A percentile compares a stretch with the other conserved stretches of the same genome.
These are phyloP conservation scores for Hanseniaspora thailandica DNA, from an alignment of 805 yeast genomes.

Conservation along the genomic window DNA sequence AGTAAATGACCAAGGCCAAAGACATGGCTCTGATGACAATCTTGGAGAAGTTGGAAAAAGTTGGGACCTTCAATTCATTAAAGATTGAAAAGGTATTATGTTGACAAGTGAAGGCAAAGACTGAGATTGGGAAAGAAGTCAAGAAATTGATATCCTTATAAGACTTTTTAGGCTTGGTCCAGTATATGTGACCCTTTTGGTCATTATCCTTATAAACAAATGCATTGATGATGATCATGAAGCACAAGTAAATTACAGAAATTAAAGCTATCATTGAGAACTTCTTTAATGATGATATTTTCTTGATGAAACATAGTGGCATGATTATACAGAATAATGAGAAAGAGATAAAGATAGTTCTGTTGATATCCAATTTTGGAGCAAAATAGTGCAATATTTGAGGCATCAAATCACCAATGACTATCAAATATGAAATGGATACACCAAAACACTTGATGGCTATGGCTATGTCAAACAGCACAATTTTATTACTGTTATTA, in stretches of 20 bases:
- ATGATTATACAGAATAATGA: slow-evolving; percentile 38
- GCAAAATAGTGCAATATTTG: slow-evolving; percentile 29
- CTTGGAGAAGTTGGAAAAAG: slow-evolving; percentile 35
- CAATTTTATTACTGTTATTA: slow-evolving; percentile 47
- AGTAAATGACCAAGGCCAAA: slow-evolving; percentile 50
- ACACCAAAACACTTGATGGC: slow-evolving; percentile 65
- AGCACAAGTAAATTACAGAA: slow-evolving; percentile 65
- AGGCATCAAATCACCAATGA: slow-evolving; percentile 62
- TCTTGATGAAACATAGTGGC: slow-evolving; percentile 57
- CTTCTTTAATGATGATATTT: slow-evolving; percentile 70
- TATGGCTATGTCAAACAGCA: slow-evolving; percentile 54
- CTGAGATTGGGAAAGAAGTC: slow-evolving; percentile 76
- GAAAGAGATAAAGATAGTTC: slow-evolving; percentile 32
- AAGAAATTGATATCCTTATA: slow-evolving; percentile 35
- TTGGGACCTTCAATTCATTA: slow-evolving; percentile 58
- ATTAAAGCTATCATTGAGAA: slow-evolving; percentile 74
- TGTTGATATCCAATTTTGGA: slow-evolving; percentile 27
- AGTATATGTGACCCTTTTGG: slow-evolving; percentile 38
- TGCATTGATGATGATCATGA: slow-evolving; percentile 64
- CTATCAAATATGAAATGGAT: slow-evolving; percentile 53
- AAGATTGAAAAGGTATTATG: slow-evolving; percentile 86
- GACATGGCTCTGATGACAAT: slow-evolving; percentile 46
- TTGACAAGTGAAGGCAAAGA: slow-evolving; percentile 91
- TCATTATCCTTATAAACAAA: slow-evolving; percentile 23
- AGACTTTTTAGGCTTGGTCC: slow-evolving; percentile 35